Base-by-base conservation (phyloP, 805 yeast genomes). In the Spathaspora passalidarum region DNA sequence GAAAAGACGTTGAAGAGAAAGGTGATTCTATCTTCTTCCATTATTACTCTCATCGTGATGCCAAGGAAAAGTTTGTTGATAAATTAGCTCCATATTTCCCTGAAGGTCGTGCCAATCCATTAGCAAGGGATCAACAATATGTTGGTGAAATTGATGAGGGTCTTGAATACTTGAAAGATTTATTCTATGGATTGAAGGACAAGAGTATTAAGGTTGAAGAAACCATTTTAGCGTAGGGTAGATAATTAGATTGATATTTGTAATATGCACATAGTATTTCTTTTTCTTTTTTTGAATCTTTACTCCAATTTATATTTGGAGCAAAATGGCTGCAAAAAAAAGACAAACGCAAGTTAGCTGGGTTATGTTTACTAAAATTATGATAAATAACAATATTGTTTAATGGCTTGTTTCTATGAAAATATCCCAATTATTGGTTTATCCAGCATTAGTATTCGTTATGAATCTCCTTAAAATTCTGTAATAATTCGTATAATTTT, bases 71-170 rank as follows among this genome's bases (percentile, higher is more conserved):
- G 3, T 68, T 56, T 43, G 56, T 67, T 20, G 66, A 65, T 20
- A 50, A 52, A 8, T 50, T 72, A 26, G 44, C 49, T 17, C 40
- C 52, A 18, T 61, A 55, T 39, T 55, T 65, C 23, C 55, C 72
- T 0, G 47, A 51, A n/a, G 60, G 53, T 2, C 59, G 76, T 47
- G 50, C 55, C 5, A 61, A 61, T 48, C 75, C 75, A 1, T 46
- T 68, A 4, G 51, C 38, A 7, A 50, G 43, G 16, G 65, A 59
- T 43, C 52, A 59, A 7, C 52, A 48, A n/a, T 55, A 56, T 40
- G 39, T 62, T n/a, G 46, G 46, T 26, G 68, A 66, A 29, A 51
- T 62, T 25, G 56, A 50, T 8, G 44, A 32, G 5, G 65, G 65
- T 1, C 25, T 49, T 5, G 48, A 44, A 1, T 21, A 44, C 18